These are phyloP conservation scores for Tilletia setariae DNA, from an alignment of 1,284 basidiomycete species.

Conservation along the genomic window DNA sequence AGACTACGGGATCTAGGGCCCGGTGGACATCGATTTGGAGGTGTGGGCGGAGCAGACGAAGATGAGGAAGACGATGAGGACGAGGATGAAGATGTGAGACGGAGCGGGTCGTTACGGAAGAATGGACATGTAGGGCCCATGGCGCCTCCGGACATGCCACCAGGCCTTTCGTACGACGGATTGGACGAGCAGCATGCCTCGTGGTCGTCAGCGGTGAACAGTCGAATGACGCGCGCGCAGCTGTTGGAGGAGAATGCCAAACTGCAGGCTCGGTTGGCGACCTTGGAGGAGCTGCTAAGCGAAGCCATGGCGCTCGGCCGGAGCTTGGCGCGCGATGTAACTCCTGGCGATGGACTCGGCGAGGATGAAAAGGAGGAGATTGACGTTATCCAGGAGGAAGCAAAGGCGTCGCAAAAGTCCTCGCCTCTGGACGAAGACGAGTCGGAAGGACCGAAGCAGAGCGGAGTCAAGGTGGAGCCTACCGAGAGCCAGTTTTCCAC, in stretches of 20 bases:
- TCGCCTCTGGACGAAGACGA: not conserved
- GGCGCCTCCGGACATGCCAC: constrained; percentile 3
- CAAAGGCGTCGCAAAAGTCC: not conserved
- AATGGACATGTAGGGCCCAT: constrained; percentile 11
- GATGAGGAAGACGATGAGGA: constrained; percentile 4
- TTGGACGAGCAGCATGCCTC: not conserved
- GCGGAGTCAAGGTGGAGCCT: not conserved
- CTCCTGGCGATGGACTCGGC: not conserved
- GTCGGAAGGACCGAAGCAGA: not conserved
- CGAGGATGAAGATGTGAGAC: not conserved
- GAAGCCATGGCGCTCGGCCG: constrained; percentile 8
- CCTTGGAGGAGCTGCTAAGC: constrained; percentile 12
- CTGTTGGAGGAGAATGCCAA: constrained; percentile 15
- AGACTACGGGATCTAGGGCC: no score
- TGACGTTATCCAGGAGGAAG: not conserved
- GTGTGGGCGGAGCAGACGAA: not conserved
- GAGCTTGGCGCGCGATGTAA: not conserved
- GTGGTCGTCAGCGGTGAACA: not conserved
- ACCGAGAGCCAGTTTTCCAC: not conserved
- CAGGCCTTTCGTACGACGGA: not conserved
- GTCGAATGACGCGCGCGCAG: constrained; percentile 10
- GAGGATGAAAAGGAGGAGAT: not conserved
- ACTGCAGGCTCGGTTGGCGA: not conserved
- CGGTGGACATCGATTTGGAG: not conserved
- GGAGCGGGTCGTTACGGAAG: not conserved